Evolutionary conservation across 164 flowering plant genomes (phyloP), one percentile per base, ranked within the genome.

Genomic region (Vitis rupestris): DNA sequence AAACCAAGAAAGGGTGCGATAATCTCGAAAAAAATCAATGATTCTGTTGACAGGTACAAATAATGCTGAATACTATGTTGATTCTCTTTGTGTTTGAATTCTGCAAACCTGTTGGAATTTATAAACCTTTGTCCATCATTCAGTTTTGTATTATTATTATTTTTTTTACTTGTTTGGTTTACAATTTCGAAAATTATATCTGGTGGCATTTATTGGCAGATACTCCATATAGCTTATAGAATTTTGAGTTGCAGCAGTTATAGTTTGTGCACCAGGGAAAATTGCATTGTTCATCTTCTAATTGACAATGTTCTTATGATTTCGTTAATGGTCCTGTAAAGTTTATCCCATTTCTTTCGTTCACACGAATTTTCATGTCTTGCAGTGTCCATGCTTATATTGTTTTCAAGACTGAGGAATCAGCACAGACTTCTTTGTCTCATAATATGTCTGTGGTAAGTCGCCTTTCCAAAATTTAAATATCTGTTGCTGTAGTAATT

Each of bases 391-490:
- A 95, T 81, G 97, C 91, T 2, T 95, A 95, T 67, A 64, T 95
- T 77, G 99, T 95, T 72, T 95, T 88, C 81, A 87, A 85, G 76
- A 80, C 83, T 1, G 97, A 91, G 79, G 74, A 95, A 59, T 85
- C 90, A 68, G 97, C 93, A 16, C 80, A 83, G 70, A 90, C 92
- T 75, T 85, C 99, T 65, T 80, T 95, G 82, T 67, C 85, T 12
- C 90, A 88, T 76, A 95, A 95, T 69, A 90, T 93, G 99, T 82
- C 91, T 59, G 78, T 88, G 93, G 99, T 90, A 84, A 37, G 83
- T 54, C 59, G 11, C 57, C 50, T 5, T 64, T 73, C 53, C 9
- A 37, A 37, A 37, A 37, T 37, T 37, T 37, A 4, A 3, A 37
- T 37, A 3, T 31, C 6, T 37, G 44, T 3, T 37, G 44, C 44